Evolutionary conservation across 2,329 filamentous ascomycete genomes (phyloP).

Genomic region (Neoascochyta sp.): DNA sequence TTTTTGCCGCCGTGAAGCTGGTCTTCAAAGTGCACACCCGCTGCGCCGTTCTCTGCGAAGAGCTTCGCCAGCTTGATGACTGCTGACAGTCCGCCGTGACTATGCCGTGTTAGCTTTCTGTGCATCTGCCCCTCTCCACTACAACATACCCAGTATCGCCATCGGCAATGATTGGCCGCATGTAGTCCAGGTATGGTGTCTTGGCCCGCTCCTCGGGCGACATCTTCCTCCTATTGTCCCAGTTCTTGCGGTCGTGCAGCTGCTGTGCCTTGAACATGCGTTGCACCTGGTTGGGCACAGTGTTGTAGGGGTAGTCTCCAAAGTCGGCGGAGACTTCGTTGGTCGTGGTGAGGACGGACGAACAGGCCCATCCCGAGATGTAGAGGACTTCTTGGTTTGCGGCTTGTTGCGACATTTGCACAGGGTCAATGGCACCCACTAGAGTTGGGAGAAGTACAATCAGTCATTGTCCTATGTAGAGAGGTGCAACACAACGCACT

Average conservation of each 20-base stretch:
- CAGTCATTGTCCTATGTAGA: constrained; percentile 27
- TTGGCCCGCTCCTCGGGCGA: constrained; percentile 66
- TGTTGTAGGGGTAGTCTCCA: constrained; percentile 98
- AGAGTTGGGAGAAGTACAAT: constrained; percentile 12
- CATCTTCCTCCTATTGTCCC: constrained; percentile 78
- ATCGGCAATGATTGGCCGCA: constrained; percentile 92
- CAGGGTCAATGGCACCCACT: constrained; percentile 98
- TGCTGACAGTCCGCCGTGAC: constrained; percentile 86
- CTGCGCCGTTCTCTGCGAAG: constrained; percentile 94
- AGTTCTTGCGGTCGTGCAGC: constrained; percentile 94
- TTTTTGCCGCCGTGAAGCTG: constrained; percentile 98
- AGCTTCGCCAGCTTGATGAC: constrained; percentile 96
- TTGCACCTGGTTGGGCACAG: constrained; percentile 96
- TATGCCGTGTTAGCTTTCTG: constrained; percentile 26
- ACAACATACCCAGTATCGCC: constrained; percentile 72
- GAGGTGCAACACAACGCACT: constrained; percentile 53
- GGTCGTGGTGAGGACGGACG: constrained; percentile 83
- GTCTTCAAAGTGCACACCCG: constrained; percentile 95
- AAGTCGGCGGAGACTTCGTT: constrained; percentile 98
- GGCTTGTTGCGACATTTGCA: constrained; percentile 99
- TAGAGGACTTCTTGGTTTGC: constrained; percentile 94
- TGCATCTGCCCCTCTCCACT: accelerated
- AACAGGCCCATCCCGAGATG: constrained; percentile 96
- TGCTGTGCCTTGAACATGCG: constrained; percentile 93
- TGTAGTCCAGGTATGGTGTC: constrained; percentile 84